Evolutionary conservation across 2,329 filamentous ascomycete species (phyloP), one percentile per base, ranked within the genome.

Genomic region (Clonostachys rhizophaga): DNA sequence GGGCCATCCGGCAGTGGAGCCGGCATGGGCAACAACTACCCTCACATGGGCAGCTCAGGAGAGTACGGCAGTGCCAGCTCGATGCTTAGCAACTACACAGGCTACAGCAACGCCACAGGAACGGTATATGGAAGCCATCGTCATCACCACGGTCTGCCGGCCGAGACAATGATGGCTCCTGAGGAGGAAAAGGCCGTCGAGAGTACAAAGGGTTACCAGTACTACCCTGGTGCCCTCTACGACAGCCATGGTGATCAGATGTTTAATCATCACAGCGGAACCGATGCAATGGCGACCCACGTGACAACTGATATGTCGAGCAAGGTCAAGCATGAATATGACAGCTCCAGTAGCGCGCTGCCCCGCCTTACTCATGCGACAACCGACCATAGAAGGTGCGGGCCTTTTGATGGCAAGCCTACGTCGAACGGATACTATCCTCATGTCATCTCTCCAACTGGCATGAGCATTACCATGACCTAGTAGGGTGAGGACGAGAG

Each of bases 1-100:
- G 85, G 87, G 3, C 74, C 77, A 3, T 76, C 76, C 47, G 86
- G 87, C 13, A 83, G 84, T 1, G 80, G 82, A 36, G 80, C 83
- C 18, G 78, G 76, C 40, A 75, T 81, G 53, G 24, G 24, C 24
- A 76, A 83, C 16, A 69, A 69, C n/a, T 36, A 16, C 4, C 34
- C 24, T 24, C 40, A 33, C 8, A 42, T 52, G 10, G 54, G 61
- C 43, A 51, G 55, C 36, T 50, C 50, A 18, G 58, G 66, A 43
- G 43, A 52, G 10, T 63, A 64, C 47, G 64, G 60, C 47, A 54
- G 48, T 44, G 53, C 54, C 34, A 52, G 48, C 39, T 57, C 65
- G 18, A 64, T 76, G 54, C 64, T 78, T 39, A 59, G 67, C 2
- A 62, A 60, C 13, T 49, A 49, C 16, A 45, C 53, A 12, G 52